These are phyloP conservation scores for Populus hybrid DNA, from an alignment of 441 rosid species.

Conservation along the genomic window DNA sequence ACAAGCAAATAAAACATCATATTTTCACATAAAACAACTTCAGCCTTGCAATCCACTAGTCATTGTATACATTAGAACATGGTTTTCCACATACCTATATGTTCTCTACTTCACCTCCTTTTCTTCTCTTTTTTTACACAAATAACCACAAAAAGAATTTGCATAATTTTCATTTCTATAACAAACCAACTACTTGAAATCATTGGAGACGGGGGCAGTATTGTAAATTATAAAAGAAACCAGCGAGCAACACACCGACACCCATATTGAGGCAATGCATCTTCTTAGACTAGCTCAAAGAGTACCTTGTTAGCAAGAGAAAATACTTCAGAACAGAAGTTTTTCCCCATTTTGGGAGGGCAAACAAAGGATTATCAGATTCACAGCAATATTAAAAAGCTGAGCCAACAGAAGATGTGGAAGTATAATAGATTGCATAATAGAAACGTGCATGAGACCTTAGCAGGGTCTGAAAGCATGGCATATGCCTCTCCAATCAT, in stretches of 20 bases:
- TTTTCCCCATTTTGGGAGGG: not conserved
- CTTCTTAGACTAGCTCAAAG: not conserved
- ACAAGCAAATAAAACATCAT: not conserved
- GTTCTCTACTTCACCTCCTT: not conserved
- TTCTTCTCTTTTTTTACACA: too few relatives aligned
- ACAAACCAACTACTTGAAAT: not conserved
- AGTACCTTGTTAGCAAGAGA: not conserved
- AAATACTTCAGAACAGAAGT: not conserved
- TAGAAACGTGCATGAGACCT: conserved; percentile 32
- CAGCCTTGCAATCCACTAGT: not conserved
- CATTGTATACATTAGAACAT: not conserved
- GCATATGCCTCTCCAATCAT: conserved; percentile 96
- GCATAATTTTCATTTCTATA: too few relatives aligned
- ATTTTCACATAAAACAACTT: not conserved
- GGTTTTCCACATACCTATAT: not conserved
- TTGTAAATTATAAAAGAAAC: not conserved
- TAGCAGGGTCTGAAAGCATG: conserved; percentile 80
- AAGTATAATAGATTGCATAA: not conserved
- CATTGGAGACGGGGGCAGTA: not conserved
- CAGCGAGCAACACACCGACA: not conserved
- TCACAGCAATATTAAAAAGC: not conserved
- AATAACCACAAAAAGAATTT: too few relatives aligned
- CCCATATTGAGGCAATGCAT: not conserved
- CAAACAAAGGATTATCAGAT: not conserved
- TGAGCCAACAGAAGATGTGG: not conserved